These are phyloP conservation scores for Lasiosphaeriaceae sp. DNA, from an alignment of 495 filamentous ascomycete species.

Conservation along the genomic window DNA sequence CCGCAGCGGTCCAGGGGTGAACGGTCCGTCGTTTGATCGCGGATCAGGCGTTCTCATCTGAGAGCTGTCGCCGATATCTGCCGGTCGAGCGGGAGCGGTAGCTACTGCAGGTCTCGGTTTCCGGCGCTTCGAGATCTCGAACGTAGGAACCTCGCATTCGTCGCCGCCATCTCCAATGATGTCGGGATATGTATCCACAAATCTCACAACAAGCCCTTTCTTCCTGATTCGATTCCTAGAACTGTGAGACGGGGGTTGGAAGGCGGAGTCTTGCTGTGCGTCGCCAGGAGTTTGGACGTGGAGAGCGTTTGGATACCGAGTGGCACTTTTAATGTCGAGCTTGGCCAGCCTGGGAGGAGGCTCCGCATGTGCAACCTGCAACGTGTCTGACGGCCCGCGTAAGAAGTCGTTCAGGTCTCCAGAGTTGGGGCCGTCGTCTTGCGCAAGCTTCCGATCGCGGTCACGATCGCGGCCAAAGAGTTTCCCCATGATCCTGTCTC, in stretches of 20 bases:
- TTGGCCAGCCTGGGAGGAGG: conserved; percentile 37
- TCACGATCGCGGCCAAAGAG: conserved; percentile 38
- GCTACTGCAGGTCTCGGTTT: conserved; percentile 35
- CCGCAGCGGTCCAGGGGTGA: conserved; percentile 36
- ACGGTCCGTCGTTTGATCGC: conserved; percentile 23
- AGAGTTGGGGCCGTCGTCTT: conserved; percentile 32
- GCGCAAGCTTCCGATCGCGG: conserved; percentile 38
- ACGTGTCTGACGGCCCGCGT: conserved; percentile 36
- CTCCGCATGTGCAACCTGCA: conserved; percentile 36
- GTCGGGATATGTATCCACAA: conserved; percentile 62
- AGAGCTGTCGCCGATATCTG: conserved; percentile 16
- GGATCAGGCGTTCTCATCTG: conserved; percentile 16
- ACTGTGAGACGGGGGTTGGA: conserved; percentile 30
- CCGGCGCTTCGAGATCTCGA: conserved; percentile 60
- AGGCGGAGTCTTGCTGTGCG: conserved; percentile 25
- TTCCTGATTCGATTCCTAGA: conserved; percentile 22
- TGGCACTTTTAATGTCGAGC: conserved; percentile 43
- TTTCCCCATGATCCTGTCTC: conserved; percentile 48
- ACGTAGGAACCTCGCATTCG: conserved; percentile 64
- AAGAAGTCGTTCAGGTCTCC: conserved; percentile 44
- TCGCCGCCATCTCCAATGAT: conserved; percentile 87
- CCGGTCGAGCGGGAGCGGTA: conserved; percentile 18
- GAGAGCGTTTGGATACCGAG: conserved; percentile 42
- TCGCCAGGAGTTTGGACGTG: conserved; percentile 26
- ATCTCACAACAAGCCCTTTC: conserved; percentile 69